Evolutionary conservation across 768 basidiomycete species (phyloP).

Genomic region (Lactarius deliciosus): DNA sequence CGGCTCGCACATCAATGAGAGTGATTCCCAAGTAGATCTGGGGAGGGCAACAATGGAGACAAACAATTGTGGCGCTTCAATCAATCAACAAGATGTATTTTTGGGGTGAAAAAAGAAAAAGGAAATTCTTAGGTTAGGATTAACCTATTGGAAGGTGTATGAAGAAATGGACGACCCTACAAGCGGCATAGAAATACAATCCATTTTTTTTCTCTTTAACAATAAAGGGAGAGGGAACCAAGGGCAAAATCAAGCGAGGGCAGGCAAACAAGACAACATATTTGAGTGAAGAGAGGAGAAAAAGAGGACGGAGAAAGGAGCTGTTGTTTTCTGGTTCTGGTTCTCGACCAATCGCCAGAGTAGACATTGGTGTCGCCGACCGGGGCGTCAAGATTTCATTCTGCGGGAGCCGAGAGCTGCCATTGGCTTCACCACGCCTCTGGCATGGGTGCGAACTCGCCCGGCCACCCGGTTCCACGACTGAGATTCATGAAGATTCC

Average conservation of each 20-base stretch:
- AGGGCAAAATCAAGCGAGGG: constrained; percentile 1
- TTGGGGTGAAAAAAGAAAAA: neutral
- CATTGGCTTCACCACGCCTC: constrained; percentile 68
- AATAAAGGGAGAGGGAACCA: neutral
- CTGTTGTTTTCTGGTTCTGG: neutral
- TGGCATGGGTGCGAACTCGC: constrained; percentile 73
- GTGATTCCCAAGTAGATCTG: too few species aligned
- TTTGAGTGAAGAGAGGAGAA: neutral
- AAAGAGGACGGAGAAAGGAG: neutral
- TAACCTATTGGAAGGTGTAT: constrained; percentile 20
- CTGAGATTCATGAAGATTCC: constrained; percentile 82
- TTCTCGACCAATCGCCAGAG: neutral
- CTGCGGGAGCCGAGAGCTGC: neutral
- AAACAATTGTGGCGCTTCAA: neutral
- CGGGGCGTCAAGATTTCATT: neutral
- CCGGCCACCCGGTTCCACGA: constrained; percentile 70
- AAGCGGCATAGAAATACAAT: constrained; percentile 3
- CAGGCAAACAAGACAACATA: neutral
- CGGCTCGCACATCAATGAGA: neutral
- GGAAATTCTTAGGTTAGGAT: constrained; percentile 1
- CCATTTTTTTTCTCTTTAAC: constrained; percentile 2
- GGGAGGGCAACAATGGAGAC: too few species aligned
- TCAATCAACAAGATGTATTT: constrained; percentile 4
- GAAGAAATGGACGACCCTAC: neutral
- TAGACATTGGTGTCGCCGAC: too few species aligned